Evolutionary conservation across 2,329 filamentous ascomycete species (phyloP).

Genomic region (Phaeosphaeriaceae sp.): DNA sequence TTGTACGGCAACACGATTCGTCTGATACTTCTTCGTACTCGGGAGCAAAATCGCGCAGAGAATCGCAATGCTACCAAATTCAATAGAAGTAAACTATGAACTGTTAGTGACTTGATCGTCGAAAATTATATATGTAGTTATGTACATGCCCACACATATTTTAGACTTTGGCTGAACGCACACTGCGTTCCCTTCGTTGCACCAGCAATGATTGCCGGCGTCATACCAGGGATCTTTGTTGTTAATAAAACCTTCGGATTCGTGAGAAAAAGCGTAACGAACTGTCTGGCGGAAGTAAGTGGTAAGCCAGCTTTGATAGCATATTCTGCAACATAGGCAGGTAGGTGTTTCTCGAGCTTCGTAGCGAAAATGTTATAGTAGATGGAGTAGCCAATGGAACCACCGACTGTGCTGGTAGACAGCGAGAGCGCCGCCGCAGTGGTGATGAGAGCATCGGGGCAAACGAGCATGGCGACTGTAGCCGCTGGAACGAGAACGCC

Average conservation of each 20-base stretch:
- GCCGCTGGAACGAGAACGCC: constrained; percentile 45
- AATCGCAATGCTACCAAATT: constrained; percentile 38
- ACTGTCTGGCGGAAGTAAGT: constrained; percentile 39
- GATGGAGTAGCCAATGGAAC: constrained; percentile 45
- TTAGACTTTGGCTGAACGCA: constrained; percentile 39
- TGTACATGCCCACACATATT: constrained; percentile 36
- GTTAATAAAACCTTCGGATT: constrained; percentile 23
- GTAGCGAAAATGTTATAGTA: constrained; percentile 47
- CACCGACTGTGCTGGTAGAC: constrained; percentile 53
- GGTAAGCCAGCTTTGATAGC: constrained; percentile 50
- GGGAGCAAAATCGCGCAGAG: constrained; percentile 38
- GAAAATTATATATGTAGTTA: neutral
- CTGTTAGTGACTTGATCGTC: neutral
- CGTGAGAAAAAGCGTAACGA: constrained; percentile 43
- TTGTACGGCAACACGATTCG: constrained; percentile 40
- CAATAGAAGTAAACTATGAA: constrained; percentile 31
- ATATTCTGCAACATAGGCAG: constrained; percentile 31
- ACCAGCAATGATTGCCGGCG: constrained; percentile 31
- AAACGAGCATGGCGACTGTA: constrained; percentile 43
- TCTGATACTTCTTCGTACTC: constrained; percentile 43
- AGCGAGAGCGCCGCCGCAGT: constrained; percentile 52
- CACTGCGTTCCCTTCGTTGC: constrained; percentile 36
- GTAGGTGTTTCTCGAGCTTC: constrained; percentile 33
- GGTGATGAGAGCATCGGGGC: constrained; percentile 42
- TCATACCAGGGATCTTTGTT: constrained; percentile 31